These are phyloP conservation scores for Teratosphaeria nubilosa DNA, from an alignment of 2,329 filamentous ascomycete genomes.

Conservation along the genomic window DNA sequence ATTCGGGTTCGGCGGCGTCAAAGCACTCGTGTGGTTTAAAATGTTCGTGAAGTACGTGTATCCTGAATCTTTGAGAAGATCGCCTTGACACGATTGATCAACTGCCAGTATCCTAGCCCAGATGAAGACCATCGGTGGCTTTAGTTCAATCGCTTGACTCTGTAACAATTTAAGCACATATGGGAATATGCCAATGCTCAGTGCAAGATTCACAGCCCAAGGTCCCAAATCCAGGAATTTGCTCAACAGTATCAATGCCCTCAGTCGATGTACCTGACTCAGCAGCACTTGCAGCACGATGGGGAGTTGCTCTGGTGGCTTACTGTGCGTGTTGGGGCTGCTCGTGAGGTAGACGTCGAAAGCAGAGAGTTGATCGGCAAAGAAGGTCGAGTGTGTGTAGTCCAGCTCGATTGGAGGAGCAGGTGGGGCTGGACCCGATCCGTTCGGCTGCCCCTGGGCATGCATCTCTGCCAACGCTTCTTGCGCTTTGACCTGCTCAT, in stretches of 20 bases:
- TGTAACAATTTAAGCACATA: conserved; percentile 97
- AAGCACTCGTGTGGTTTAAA: conserved; percentile 56
- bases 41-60: conserved; percentile 96
- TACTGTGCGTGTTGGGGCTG: conserved; percentile 74
- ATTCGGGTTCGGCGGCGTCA: not conserved
- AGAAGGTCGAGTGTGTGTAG: conserved; percentile 91
- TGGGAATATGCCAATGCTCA: conserved; percentile 97
- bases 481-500: conserved; percentile 63
- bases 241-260: conserved; percentile 82
- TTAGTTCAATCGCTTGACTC: conserved; percentile 86
- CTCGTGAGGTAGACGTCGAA: conserved; percentile 91
- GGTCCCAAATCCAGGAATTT: conserved; percentile 91
- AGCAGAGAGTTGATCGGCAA: conserved; percentile 90
- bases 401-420: conserved; percentile 53
- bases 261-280: conserved; percentile 85
- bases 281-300: conserved; percentile 92
- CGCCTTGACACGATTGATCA: conserved; percentile 84
- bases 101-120: conserved; percentile 95
- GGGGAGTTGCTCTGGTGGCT: conserved; percentile 74
- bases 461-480: conserved; percentile 15
- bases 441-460: not conserved
- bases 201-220: conserved; percentile 95
- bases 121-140: conserved; percentile 98
- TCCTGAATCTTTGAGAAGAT: conserved; percentile 91
- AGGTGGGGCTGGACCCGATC: conserved; percentile 2